phyloP scores from a whole-genome alignment of 306 rosid species.

The Mucuna pruriens region DNA sequence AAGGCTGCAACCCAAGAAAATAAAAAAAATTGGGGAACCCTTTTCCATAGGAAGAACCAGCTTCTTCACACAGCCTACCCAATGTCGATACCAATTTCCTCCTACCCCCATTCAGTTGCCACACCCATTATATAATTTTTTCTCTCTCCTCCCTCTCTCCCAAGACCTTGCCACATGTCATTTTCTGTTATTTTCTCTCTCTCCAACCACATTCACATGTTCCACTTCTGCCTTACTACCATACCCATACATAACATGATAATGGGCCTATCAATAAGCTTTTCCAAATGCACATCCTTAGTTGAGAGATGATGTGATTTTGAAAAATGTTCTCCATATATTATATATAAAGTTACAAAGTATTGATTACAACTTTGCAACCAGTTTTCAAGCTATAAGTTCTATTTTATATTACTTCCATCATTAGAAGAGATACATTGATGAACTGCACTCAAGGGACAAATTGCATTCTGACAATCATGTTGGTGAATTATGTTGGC shows the following conservation, averaged over 20 bases:
- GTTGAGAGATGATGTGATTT: not conserved
- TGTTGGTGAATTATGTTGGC: constrained; percentile 5
- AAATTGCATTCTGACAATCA: not conserved
- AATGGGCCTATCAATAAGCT: too few relatives aligned
- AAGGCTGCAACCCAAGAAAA: not conserved
- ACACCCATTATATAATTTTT: too few relatives aligned
- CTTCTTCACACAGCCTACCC: not conserved
- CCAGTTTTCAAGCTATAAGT: not conserved
- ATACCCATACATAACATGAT: too few relatives aligned
- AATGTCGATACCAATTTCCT: not conserved
- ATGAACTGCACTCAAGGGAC: constrained; percentile 19
- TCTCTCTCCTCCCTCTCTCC: too few relatives aligned
- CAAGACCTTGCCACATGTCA: not conserved
- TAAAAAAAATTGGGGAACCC: not conserved
- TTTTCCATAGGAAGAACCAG: not conserved
- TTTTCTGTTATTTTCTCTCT: not conserved
- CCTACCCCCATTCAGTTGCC: too few relatives aligned
- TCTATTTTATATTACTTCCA: constrained; percentile 17
- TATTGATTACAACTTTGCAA: not conserved
- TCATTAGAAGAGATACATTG: constrained; percentile 15
- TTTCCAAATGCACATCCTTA: not conserved
- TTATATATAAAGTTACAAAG: not conserved
- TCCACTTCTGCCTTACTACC: not conserved
- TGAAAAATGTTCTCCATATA: not conserved
- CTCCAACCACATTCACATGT: not conserved